A percentile compares a stretch with the other conserved stretches of the same genome.
Conservation (phyloP, 352 stramenopile genomes). For the Globisporangium polare region DNA sequence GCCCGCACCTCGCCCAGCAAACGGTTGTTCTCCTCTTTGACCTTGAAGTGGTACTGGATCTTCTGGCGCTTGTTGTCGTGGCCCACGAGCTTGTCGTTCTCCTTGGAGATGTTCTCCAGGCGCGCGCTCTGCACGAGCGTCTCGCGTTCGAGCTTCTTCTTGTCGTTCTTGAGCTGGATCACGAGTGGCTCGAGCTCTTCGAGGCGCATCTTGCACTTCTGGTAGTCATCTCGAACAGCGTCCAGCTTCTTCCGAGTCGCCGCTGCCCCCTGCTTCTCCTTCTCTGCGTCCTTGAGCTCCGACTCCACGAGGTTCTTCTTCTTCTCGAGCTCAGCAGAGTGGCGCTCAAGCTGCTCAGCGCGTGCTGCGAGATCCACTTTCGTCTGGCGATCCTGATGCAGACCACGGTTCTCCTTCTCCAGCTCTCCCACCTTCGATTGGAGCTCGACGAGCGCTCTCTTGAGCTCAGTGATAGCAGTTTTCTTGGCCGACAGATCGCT, state of each 20-base stretch:
- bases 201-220: constrained; percentile 8
- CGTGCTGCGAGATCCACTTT: constrained; percentile 10
- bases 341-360: constrained; percentile 22
- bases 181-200: constrained; percentile 17
- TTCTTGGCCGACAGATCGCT: constrained; percentile 8
- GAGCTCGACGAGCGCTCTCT: constrained; percentile 7
- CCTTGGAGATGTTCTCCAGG: constrained; percentile 36
- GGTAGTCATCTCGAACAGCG: constrained; percentile 19
- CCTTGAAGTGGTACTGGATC: constrained; percentile 78
- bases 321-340: constrained; percentile 18
- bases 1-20: constrained; percentile 63
- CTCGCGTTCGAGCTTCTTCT: constrained; percentile 45
- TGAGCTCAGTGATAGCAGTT: constrained; percentile 21
- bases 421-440: constrained; percentile 21
- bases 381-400: constrained; percentile 19
- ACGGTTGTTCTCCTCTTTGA: constrained; percentile 84
- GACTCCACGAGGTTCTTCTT: constrained; percentile 20
- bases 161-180: constrained; percentile 27
- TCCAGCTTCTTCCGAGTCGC: constrained; percentile 23
- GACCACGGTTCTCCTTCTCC: constrained; percentile 21
- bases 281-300: constrained; percentile 23
- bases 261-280: constrained; percentile 17
- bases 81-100: constrained; percentile 73
- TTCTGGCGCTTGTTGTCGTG: constrained; percentile 79
- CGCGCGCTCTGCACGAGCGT: constrained; percentile 13